phyloP scores from a whole-genome alignment of 441 rosid species.

The Erodium texanum region DNA sequence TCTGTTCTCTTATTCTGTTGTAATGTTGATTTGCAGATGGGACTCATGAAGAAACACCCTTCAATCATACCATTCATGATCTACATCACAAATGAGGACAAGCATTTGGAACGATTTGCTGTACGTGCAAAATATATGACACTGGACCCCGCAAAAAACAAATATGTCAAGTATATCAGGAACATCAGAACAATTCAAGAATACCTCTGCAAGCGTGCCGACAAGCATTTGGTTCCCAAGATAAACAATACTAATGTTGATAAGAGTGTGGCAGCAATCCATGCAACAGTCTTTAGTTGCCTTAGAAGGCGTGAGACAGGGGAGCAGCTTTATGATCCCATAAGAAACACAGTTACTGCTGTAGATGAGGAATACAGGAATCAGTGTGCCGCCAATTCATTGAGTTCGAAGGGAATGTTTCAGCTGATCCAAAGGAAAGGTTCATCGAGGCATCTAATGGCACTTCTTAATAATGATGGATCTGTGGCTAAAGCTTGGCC shows the following conservation, averaged over 20 bases:
- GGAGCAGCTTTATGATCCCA: constrained; percentile 68
- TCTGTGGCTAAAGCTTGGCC: constrained; percentile 96
- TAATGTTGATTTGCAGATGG: constrained; percentile 53
- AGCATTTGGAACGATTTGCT: constrained; percentile 91
- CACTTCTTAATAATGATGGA: constrained; percentile 84
- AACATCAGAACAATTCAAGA: constrained; percentile 95
- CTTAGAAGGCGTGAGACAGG: constrained; percentile 77
- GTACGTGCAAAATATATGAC: constrained; percentile 98
- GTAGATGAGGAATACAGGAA: constrained; percentile 85
- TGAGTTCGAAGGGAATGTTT: constrained; percentile 92
- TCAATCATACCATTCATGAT: constrained; percentile 94
- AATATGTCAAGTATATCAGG: constrained; percentile 87
- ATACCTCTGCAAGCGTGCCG: constrained; percentile 78
- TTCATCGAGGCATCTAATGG: constrained; percentile 93
- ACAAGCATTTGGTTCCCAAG: constrained; percentile 92
- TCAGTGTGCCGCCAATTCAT: constrained; percentile 80
- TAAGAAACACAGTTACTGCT: constrained; percentile 60
- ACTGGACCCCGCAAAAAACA: constrained; percentile 85
- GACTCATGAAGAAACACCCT: constrained; percentile 96
- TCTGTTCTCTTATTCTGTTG: neutral
- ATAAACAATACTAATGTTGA: constrained; percentile 94
- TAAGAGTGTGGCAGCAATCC: constrained; percentile 93
- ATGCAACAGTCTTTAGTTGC: constrained; percentile 91
- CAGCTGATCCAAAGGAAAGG: constrained; percentile 89
- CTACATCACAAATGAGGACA: constrained; percentile 82